Evolutionary conservation across 495 filamentous ascomycete genomes (phyloP).

Genomic region (Penicillium roqueforti): DNA sequence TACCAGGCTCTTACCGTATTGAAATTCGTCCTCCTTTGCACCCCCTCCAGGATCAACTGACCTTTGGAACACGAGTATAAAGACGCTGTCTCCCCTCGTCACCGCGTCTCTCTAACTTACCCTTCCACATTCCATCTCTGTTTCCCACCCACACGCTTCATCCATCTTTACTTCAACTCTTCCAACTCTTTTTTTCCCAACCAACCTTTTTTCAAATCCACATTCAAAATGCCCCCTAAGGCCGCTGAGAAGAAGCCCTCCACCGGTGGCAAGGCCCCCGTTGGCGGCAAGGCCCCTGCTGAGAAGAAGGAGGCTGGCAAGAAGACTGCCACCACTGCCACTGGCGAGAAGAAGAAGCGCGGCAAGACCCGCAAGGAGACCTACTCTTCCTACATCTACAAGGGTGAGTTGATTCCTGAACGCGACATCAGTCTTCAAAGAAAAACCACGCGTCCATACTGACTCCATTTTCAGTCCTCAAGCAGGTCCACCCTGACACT

Average conservation of each 20-base stretch:
- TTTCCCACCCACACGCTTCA: constrained; percentile 27
- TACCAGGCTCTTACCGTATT: constrained; percentile 42
- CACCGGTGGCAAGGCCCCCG: constrained; percentile 94
- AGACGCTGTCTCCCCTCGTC: constrained; percentile 45
- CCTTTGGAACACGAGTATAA: constrained; percentile 48
- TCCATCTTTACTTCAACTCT: constrained; percentile 29
- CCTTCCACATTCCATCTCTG: constrained; percentile 35
- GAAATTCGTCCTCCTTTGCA: constrained; percentile 48
- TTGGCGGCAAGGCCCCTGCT: constrained; percentile 73
- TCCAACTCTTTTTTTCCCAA: constrained; percentile 28
- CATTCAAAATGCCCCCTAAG: constrained; percentile 88
- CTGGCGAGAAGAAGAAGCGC: constrained; percentile 99
- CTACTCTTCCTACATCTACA: constrained; percentile 99
- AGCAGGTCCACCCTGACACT: constrained; percentile 99
- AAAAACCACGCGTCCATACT: constrained; percentile 30
- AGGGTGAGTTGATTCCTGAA: constrained; percentile 60
- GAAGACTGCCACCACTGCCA: constrained; percentile 82
- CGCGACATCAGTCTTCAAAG: constrained; percentile 1
- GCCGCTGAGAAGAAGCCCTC: constrained; percentile 95
- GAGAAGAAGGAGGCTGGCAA: constrained; percentile 99
- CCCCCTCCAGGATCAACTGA: constrained; percentile 42
- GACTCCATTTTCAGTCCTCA: constrained; percentile 65
- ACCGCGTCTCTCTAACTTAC: constrained; percentile 42
- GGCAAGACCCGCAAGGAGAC: constrained; percentile 99
- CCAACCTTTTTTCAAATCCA: constrained; percentile 19